Evolutionary conservation across 768 basidiomycete species (phyloP), one percentile per base, ranked within the genome.

Genomic region (Amanita molliuscula): DNA sequence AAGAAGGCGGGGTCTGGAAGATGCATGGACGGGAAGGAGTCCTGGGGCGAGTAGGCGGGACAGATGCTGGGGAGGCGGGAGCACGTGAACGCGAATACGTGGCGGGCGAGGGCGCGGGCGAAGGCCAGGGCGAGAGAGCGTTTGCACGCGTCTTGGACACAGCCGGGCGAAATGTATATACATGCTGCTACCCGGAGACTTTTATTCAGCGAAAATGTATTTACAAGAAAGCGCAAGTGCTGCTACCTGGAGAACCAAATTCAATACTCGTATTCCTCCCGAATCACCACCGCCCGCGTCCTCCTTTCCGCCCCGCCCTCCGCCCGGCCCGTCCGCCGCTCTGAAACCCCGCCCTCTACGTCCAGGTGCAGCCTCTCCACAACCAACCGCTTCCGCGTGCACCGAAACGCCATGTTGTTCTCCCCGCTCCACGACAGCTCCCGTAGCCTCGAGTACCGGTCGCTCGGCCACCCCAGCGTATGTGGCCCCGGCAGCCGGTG

Each of bases 341-440:
- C 87, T 10, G 77, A 72, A 23, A 90, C 79, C 13, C 91, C 87
- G n/a, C 91, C 85, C 62, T 93, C 88, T 33, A 88, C 70, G 61
- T 87, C 84, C 21, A 95, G 70, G 65, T 95, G 91, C 52, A 97
- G 69, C 21, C 92, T 97, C 69, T 97, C 95, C 57, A 98, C 79
- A 18, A 94, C 69, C 50, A 97, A 73, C 44, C 91, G 71, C 61
- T 88, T 91, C 57, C 94, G 73, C 59, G 84, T 96, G 59, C 89
- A 87, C 62, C 84, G 88, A 75, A 98, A 99, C 10, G 87, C 92
- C 6, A 99, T 74, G 59, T 98, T 97, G 66, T 98, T 98, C 63
- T 97, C 94, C 6, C 93, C 88, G n/a, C 81, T 80, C 0, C 82
- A 84, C 38, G 77, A 77, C 43, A 95, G 69, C 10, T 91, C 93